Evolutionary conservation across 805 yeast species (phyloP), one percentile per base, ranked within the genome.

Genomic region (Ogataea pignaliae): DNA sequence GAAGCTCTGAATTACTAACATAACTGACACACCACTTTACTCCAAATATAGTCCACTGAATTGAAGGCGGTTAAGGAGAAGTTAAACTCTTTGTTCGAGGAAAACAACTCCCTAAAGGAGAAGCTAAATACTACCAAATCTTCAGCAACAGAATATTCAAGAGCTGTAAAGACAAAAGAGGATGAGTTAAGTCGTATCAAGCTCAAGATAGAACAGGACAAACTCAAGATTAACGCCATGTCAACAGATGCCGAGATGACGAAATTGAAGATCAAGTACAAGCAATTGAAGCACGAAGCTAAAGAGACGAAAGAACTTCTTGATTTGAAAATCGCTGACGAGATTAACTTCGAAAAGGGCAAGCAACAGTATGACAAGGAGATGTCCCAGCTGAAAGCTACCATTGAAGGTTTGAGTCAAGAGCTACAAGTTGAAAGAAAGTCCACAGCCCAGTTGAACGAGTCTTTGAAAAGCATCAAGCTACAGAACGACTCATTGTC

Each of bases 271-370:
- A 51, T 46, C 50, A 66, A 54, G 46, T 68, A 60, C 43, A 64
- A 59, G 41, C 68, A 66, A 39, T 57, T 79, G 18, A 75, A 77
- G 47, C 71, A 69, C 34, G 78, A 75, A 38, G 71, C 73, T 7
- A 57, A 53, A 36, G 72, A 72, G 48, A 69, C 75, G 8, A 67
- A 65, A 36, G 63, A 64, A 4, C 51, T 75, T 9, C 55, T 73
- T 32, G 73, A 73, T 40, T 65, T 65, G 33, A 71, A 66, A 44
- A 66, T 68, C 29, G 57, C 62, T n/a, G 75, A 70, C 42, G 76
- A 71, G 44, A 61, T 68, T 31, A 64, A 64, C 30, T 71, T 72
- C 46, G 69, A 64, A 13, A 64, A 71, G 35, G 81, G 77, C 5
- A 73, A 68, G 47, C 74, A 68, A 46, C 60, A 63, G 38, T 65